Evolutionary conservation across 345 rosid genomes (phyloP), one percentile per base, ranked within the genome.

Genomic region (Luvunga scandens): DNA sequence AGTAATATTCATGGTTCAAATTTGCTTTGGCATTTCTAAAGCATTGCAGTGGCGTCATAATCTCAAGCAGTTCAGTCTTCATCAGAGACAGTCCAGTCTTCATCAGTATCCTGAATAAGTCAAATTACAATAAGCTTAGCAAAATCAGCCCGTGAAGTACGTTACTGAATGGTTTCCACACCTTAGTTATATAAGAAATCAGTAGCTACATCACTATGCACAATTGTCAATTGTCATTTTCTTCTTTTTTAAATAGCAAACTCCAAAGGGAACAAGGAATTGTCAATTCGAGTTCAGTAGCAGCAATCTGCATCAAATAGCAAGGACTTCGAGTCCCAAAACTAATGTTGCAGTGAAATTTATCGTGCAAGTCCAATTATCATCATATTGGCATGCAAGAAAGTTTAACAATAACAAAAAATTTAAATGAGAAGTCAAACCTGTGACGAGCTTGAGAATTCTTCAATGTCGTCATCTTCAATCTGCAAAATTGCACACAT

Each of bases 41-140:
- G 10, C 27, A 25, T 22, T 55, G 18, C 55, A 9, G 38, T 21
- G 66, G 66, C 12, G 22, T n/a, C 28, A 30, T 9, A 73, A 31
- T 78, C 78, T 88, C 78, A 88, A 19, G 39, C 83, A 80, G 73
- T 77, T 90, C 91, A 88, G 65, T 86, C 90, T 68, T 81, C 89
- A 60, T 86, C 89, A 28, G 89, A 39, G 45, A 82, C 83, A 78
- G 73, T 78, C 91, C 91, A 88, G 65, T 86, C 90, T 68, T 81
- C 89, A 60, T 86, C 89, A 38, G 89, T 90, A 55, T 71, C 89
- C 94, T 90, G 84, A 78, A 69, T 53, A 36, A 27, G 38, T 42
- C 50, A 31, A 75, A 27, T 31, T n/a, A 21, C 9, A n/a, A 50
- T 30, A 31, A 25, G 71, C 33, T 48, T 33, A 25, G 38, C 5